Conservation (phyloP, 169 alveolate species). For the Perkinsus chesapeaki region DNA sequence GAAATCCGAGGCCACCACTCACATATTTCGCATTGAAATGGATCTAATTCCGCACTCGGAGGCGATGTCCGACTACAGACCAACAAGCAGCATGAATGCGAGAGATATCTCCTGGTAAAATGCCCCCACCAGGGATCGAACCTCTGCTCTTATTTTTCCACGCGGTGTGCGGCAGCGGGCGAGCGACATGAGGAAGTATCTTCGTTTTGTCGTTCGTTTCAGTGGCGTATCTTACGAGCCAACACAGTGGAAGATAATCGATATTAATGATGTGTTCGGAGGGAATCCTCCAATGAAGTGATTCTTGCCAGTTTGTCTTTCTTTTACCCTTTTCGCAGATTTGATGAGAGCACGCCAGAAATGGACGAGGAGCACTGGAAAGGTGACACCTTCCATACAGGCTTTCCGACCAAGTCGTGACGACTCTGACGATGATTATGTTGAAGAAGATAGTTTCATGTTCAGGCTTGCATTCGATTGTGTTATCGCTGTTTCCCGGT, state of each 20-base stretch:
- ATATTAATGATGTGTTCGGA: background rate
- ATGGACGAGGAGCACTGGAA: background rate
- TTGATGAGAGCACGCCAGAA: background rate
- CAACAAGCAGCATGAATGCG: background rate
- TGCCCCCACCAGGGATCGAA: background rate
- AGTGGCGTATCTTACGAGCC: slow-evolving; percentile 3
- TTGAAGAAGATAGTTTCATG: too few relatives aligned
- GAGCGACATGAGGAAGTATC: background rate
- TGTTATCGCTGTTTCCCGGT: background rate
- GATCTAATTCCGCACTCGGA: background rate
- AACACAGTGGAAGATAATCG: background rate
- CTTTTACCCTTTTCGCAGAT: background rate
- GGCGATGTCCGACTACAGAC: background rate
- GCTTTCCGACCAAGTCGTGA: background rate
- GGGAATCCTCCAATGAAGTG: background rate
- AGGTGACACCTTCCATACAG: background rate
- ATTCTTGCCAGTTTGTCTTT: background rate
- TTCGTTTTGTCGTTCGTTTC: background rate
- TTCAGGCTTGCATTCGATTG: background rate
- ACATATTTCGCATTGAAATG: background rate
- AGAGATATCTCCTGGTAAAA: background rate
- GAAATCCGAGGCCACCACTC: background rate
- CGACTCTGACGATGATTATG: background rate
- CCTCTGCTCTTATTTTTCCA: background rate
- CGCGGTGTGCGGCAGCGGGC: background rate